Evolutionary conservation across 176 grass and related monocot species (phyloP), one percentile per base, ranked within the genome.

Genomic region (Ampelocalamus luodianensis): DNA sequence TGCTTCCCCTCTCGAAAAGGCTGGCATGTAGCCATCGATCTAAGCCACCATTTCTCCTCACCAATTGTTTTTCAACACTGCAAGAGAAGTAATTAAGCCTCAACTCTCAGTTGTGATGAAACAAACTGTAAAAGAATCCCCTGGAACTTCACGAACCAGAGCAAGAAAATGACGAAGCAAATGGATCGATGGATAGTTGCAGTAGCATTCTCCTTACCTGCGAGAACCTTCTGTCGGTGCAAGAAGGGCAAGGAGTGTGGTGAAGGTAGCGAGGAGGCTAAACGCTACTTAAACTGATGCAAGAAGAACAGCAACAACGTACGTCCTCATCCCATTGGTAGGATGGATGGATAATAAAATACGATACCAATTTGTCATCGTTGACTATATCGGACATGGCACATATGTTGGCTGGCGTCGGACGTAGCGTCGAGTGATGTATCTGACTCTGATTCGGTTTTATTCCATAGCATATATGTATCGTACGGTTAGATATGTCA

Each of bases 21-120:
- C 32, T 79, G 72, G 10, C 79, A 66, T 10, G 64, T 13, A 32
- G 79, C 46, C 79, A 67, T 85, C n/a, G 7, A 48, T 36, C 24
- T 49, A 26, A 18, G 7, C 14, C 67, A 73, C 22, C 76, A 16
- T 42, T 13, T 75, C 66, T 73, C 68, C 5, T 71, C 68, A 18
- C 18, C 5, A 26, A 23, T 8, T 32, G 23, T 7, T 66, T 12
- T 44, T n/a, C 56, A 53, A 44, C 55, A 1, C 71, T 82, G 53
- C 63, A 77, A 77, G 10, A 38, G 26, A 77, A 22, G 9, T 39
- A 54, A 16, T 55, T 5, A 22, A 36, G 69, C 49, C 54, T 72
- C 12, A n/a, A 4, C 77, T 77, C 13, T 37, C 77, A 20, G 0
- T 43, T 4, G 5, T 4, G 29, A 59, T 15, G 71, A 44, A 65